Evolutionary conservation across 176 grass and related monocot species (phyloP).

Genomic region (Carex parvula): DNA sequence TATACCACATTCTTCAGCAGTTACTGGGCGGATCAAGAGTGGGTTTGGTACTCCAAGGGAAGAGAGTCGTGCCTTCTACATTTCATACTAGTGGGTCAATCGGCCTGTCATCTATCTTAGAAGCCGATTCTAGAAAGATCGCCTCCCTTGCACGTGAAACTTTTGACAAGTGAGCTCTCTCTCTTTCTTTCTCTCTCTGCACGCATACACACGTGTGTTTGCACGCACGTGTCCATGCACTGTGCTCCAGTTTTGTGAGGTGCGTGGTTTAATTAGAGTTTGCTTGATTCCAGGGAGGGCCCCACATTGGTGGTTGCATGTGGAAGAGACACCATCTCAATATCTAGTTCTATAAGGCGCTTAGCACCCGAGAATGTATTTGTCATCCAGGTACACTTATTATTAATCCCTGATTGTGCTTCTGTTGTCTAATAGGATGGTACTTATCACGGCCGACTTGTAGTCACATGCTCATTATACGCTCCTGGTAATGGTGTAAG

Average conservation of each 20-base stretch:
- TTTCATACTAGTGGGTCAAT: constrained; percentile 30
- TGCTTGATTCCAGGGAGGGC: constrained; percentile 61
- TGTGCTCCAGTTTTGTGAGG: background rate
- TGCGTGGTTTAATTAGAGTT: constrained; percentile 16
- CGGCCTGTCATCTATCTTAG: constrained; percentile 66
- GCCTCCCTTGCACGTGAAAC: constrained; percentile 53
- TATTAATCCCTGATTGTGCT: background rate
- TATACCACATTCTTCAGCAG: constrained; percentile 59
- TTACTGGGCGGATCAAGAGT: constrained; percentile 71
- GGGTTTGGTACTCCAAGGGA: constrained; percentile 43
- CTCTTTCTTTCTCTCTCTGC: background rate
- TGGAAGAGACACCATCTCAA: constrained; percentile 80
- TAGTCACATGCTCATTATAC: background rate
- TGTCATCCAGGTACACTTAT: constrained; percentile 75
- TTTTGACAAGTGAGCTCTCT: constrained; percentile 68
- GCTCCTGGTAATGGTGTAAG: background rate
- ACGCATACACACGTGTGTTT: background rate
- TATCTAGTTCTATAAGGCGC: constrained; percentile 73
- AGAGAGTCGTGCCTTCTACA: constrained; percentile 36
- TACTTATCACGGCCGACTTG: constrained; percentile 1
- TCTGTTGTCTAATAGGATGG: constrained; percentile 6
- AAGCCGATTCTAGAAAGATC: constrained; percentile 72
- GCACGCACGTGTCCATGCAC: background rate
- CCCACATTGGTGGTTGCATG: constrained; percentile 75
- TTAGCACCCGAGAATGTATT: constrained; percentile 70